phyloP scores from a whole-genome alignment of 352 stramenopile genomes.

The Globisporangium uncinulatum region DNA sequence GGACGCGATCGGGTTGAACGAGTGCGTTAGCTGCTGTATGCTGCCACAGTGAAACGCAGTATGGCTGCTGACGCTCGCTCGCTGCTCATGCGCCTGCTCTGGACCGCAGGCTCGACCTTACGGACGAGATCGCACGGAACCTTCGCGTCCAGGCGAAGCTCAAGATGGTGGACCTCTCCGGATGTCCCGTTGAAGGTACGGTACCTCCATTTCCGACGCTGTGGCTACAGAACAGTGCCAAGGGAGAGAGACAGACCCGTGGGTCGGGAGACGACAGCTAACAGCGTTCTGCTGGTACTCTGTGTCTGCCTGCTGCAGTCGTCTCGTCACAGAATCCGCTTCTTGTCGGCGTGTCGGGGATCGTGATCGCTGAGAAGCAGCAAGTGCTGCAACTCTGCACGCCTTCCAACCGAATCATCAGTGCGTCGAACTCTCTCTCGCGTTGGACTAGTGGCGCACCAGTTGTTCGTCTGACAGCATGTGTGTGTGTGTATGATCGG shows the following conservation, averaged over 20 bases:
- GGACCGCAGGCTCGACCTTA: conserved; percentile 8
- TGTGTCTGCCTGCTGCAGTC: conserved; percentile 21
- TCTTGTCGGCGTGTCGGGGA: conserved; percentile 40
- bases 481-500: background rate
- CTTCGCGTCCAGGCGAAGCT: conserved; percentile 44
- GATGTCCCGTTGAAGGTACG: conserved; percentile 60
- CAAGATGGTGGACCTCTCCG: conserved; percentile 58
- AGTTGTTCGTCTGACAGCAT: conserved; percentile 2
- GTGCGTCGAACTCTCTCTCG: conserved; percentile 25
- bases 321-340: conserved; percentile 52
- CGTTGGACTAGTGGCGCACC: background rate
- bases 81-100: background rate
- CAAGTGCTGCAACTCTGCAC: conserved; percentile 52
- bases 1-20: conserved; percentile 41
- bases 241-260: background rate
- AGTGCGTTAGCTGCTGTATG: conserved; percentile 8
- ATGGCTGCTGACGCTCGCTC: background rate
- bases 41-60: too few relatives aligned
- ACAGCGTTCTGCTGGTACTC: background rate
- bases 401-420: conserved; percentile 31
- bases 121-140: conserved; percentile 13
- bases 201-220: background rate
- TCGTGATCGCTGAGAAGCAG: conserved; percentile 61
- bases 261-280: background rate
- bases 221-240: background rate